Percentiles rank a stretch among this genome's conserved stretches.
phyloP scores from a whole-genome alignment of 176 grass and related monocot genomes.

The Triticum dicoccoides region DNA sequence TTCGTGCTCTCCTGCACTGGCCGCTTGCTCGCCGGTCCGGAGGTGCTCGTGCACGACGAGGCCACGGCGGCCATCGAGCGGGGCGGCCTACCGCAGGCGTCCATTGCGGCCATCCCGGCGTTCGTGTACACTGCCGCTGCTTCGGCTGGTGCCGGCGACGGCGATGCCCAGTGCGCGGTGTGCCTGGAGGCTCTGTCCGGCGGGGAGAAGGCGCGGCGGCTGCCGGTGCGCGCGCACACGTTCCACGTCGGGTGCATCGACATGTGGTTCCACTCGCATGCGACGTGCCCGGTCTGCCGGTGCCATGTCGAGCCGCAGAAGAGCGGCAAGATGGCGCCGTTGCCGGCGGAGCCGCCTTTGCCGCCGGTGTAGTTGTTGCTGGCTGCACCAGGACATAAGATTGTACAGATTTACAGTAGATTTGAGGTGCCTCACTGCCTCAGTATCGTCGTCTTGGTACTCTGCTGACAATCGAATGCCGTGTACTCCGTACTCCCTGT shows the following conservation, averaged over 20 bases:
- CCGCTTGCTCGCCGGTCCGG: background rate
- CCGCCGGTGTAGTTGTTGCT: constrained; percentile 22
- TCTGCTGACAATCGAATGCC: too few species aligned
- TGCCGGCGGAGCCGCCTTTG: background rate
- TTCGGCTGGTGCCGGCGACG: background rate
- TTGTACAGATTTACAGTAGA: background rate
- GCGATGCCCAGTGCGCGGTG: constrained; percentile 39
- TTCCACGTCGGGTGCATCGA: constrained; percentile 75
- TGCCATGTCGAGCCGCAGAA: constrained; percentile 29
- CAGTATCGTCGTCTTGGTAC: too few species aligned
- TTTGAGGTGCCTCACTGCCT: background rate
- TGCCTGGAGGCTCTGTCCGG: constrained; percentile 47
- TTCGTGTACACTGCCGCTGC: background rate
- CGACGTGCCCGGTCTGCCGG: constrained; percentile 68
- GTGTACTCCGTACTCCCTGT: too few species aligned
- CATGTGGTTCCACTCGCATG: constrained; percentile 48
- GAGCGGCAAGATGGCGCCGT: background rate
- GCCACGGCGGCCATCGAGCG: background rate
- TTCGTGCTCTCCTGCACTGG: background rate
- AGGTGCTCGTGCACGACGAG: background rate
- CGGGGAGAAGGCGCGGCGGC: constrained; percentile 31
- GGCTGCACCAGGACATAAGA: too few species aligned
- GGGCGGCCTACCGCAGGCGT: constrained; percentile 10
- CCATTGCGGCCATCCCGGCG: constrained; percentile 26
- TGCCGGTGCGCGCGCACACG: constrained; percentile 54